Base-by-base conservation (phyloP, 108 stramenopile genomes). In the Chaetoceros muelleri region DNA sequence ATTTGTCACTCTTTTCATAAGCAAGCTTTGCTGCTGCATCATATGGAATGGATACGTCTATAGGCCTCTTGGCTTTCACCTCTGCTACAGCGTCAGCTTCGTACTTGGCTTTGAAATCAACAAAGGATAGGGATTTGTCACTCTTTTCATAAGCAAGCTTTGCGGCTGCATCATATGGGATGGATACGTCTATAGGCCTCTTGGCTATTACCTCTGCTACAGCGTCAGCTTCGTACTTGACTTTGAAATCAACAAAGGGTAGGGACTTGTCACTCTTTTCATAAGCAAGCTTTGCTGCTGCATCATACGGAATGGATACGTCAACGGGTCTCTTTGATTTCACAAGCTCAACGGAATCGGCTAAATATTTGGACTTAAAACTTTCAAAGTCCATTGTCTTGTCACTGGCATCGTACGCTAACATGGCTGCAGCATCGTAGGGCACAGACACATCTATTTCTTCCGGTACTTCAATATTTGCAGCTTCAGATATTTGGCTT, bases 121-220 rank as follows among this genome's bases (percentile, higher is more conserved):
- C 64, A 44, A 60, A 74, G 3, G 47, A 18, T 64, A 65, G 50
- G 44, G 67, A 69, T 46, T 70, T 74, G 54, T 66, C 73, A 30
- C 54, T 57, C 2, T 48, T 28, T 40, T 74, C 73, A 44, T 73
- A 73, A 10, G 72, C 72, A 13, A 68, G 46, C 52, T 73, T 67
- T 19, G 66, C 72, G 5, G 72, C 50, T 30, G 66, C 66, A 44
- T 73, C 66, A 28, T 73, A 73, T n/a, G 72, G 72, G 31, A 73
- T 57, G 18, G 54, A 57, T n/a, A 73, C 46, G 54, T 73, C 72
- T 40, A 67, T 44, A 16, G 66, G 66, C 24, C 58, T 48, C 60
- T 74, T 74, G 19, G 73, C 26, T 13, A 44, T 66, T 1, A 74
- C 73, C 18, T 28, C 13, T 24, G 58, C 68, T 3, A 74, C 57